These are phyloP conservation scores for Trichoderma arundinaceum DNA, from an alignment of 2,329 filamentous ascomycete species.

Conservation along the genomic window DNA sequence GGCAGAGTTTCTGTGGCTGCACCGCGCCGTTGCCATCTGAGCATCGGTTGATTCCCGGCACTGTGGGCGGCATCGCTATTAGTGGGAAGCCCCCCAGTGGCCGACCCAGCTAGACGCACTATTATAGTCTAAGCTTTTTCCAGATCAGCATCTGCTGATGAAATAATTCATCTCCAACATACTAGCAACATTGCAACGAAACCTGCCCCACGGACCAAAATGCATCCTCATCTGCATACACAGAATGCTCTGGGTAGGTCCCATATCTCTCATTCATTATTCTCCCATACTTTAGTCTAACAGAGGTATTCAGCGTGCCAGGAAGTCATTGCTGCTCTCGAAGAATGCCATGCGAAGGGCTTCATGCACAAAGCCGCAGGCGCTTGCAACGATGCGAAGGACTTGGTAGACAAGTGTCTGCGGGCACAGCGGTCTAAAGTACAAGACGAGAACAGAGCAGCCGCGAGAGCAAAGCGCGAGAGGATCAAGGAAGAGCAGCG, in stretches of 20 bases:
- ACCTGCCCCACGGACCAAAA: slow-evolving; percentile 51
- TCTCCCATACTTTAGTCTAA: slow-evolving; percentile 33
- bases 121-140: slow-evolving; percentile 42
- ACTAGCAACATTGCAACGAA: background rate
- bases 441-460: slow-evolving; percentile 74
- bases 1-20: slow-evolving; percentile 19
- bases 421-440: slow-evolving; percentile 79
- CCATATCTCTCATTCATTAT: background rate
- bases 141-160: slow-evolving; percentile 6
- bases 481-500: slow-evolving; percentile 77
- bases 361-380: slow-evolving; percentile 92
- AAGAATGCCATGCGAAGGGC: slow-evolving; percentile 91
- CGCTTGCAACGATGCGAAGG: slow-evolving; percentile 87
- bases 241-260: slow-evolving; percentile 81
- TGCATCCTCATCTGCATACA: slow-evolving; percentile 98
- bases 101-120: background rate
- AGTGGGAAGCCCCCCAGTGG: slow-evolving; percentile 9
- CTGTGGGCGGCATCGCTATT: slow-evolving; percentile 24
- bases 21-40: background rate
- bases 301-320: slow-evolving; percentile 75
- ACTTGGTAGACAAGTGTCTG: slow-evolving; percentile 82
- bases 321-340: slow-evolving; percentile 89
- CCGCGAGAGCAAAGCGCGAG: slow-evolving; percentile 70
- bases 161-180: background rate
- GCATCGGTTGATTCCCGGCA: slow-evolving; percentile 27